A percentile compares a stretch with the other conserved stretches of the same genome.
phyloP scores from a whole-genome alignment of 164 flowering plant species.

The Piper longum region DNA sequence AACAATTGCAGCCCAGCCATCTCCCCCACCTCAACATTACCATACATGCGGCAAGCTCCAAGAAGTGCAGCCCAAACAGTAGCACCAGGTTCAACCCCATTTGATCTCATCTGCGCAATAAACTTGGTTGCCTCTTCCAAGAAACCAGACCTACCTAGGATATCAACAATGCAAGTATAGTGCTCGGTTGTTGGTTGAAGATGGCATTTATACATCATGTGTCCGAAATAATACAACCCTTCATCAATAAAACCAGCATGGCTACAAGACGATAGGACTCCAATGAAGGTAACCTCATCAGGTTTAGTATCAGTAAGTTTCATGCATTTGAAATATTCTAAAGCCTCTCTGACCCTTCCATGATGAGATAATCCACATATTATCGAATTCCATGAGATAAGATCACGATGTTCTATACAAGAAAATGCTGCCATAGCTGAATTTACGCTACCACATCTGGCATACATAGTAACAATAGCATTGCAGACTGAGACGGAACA shows the following conservation, averaged over 20 bases:
- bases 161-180: constrained; percentile 56
- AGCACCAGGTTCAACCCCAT: constrained; percentile 22
- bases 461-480: constrained; percentile 52
- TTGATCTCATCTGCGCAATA: constrained; percentile 24
- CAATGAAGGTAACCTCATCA: constrained; percentile 45
- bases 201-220: constrained; percentile 35
- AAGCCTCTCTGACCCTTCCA: constrained; percentile 38
- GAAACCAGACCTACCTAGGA: constrained; percentile 45
- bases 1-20: constrained; percentile 36
- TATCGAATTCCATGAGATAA: constrained; percentile 59
- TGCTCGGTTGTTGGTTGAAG: constrained; percentile 40
- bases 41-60: constrained; percentile 54
- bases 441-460: constrained; percentile 46
- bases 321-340: constrained; percentile 40
- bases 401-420: constrained; percentile 28
- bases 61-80: constrained; percentile 64
- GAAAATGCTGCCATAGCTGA: constrained; percentile 32
- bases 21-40: constrained; percentile 33
- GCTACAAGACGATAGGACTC: constrained; percentile 52
- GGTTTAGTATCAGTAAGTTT: constrained; percentile 25
- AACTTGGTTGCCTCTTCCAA: constrained; percentile 36
- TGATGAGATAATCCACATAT: constrained; percentile 59
- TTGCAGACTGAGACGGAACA: constrained; percentile 32
- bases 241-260: constrained; percentile 45
- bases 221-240: constrained; percentile 33